Base-by-base conservation (phyloP, 2,329 filamentous ascomycete genomes). In the Aureobasidium sp. region DNA sequence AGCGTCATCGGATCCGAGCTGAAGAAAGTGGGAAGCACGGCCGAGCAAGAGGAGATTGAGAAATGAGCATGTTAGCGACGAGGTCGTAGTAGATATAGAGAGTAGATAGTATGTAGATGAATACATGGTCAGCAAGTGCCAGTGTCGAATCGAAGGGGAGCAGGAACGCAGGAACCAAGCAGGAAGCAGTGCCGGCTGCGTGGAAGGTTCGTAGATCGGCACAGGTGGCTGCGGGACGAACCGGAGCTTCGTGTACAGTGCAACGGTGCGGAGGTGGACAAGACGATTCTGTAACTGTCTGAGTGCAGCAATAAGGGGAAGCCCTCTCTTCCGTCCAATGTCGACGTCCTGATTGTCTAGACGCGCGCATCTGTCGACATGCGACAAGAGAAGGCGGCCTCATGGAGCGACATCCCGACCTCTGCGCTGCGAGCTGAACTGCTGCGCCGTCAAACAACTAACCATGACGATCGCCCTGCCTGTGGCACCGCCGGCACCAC, bases 21-120 rank as follows among this genome's bases (percentile, higher is more conserved):
- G 67, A 71, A 73, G 49, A 79, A 70, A 68, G 73, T 76, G 56
- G 75, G 73, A 64, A 83, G 79, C 69, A 79, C 80, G 64, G 79
- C 84, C 66, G 82, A 84, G 72, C 80, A 84, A 72, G 84, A 87
- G 70, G 84, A 87, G 74, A 79, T 80, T 29, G 81, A 84, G 71
- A 81, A 78, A 69, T 51, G 37, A 62, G 27, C 31, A 12, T 34
- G 31, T 34, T 9, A 34, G 31, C 31, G 31, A 34, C 4, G 12
- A 37, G 34, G 25, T n/a, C 29, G 45, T 48, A n/a, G 25, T 9
- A 15, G 15, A 48, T 51, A 4, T 31, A 29, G 14, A 25, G 22
- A 29, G 25, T 48, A 29, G 44, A 27, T 27, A 27, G n/a, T 12
- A 22, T 39, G n/a, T 22, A 41, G 51, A 5, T 14, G 14, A 42